Evolutionary conservation across 371 early-diverging fungal species (phyloP), one percentile per base, ranked within the genome.

Genomic region (Mortierella sp.): DNA sequence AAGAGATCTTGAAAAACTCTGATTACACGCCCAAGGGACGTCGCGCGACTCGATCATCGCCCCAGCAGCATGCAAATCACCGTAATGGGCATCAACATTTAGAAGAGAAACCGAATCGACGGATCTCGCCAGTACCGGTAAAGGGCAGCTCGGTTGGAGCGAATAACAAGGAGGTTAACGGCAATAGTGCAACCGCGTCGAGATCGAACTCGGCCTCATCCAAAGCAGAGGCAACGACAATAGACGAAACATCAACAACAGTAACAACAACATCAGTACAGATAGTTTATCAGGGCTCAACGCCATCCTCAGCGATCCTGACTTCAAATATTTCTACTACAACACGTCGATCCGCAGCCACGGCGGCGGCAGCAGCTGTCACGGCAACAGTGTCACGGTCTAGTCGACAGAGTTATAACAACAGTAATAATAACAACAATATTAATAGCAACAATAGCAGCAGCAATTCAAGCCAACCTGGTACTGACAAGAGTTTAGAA

Each of bases 341-440:
- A 18, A 74, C 79, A 2, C 70, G 79, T 40, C 79, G 79, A 62
- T 78, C 79, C 5, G 79, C 79, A n/a, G 79, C 79, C 16, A 70
- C 79, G 20, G 76, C 76, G 1, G 76, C 76, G 40, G 79, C 79
- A 10, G 74, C 74, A 20, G 79, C 79, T 0, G 74, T 78, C 22
- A 68, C 78, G 0, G 78, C 78, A 40, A 59, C 73, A 8, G 69
- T 73, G 14, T 69, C 73, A 5, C 52, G 78, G 28, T 40, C 72
- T 1, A 62, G 78, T 60, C 73, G 78, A 26, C 68, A 71, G 24
- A 78, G 58, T 52, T 64, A 68, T 30, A 63, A n/a, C n/a, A n/a
- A 64, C 39, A 67, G 32, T 62, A 67, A 59, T 30, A 47, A 22
- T 28, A 35, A 35, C 6, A 35, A 35, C 35, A 35, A 35, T 35